A percentile compares a stretch with the other conserved stretches of the same genome.
phyloP scores from a whole-genome alignment of 2,329 filamentous ascomycete species.

The Sporothrix brunneoviolacea region DNA sequence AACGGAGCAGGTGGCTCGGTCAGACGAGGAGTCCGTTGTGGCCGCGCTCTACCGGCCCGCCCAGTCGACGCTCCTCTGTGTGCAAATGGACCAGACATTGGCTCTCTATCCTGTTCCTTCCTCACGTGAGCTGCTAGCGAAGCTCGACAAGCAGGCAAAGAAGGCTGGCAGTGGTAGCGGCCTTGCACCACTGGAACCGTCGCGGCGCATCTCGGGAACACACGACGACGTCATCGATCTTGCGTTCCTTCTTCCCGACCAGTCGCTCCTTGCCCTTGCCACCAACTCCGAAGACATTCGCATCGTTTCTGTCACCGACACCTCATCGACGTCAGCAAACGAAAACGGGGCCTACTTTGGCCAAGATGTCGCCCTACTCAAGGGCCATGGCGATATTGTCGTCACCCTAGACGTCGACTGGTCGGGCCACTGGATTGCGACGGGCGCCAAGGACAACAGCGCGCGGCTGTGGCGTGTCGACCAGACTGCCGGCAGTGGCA shows the following conservation, averaged over 20 bases:
- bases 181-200: conserved; percentile 40
- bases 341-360: conserved; percentile 63
- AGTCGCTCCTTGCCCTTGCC: conserved; percentile 77
- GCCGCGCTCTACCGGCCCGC: conserved; percentile 60
- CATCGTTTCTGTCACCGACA: conserved; percentile 63
- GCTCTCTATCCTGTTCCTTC: conserved; percentile 57
- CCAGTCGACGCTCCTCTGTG: conserved; percentile 66
- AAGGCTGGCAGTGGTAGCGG: not conserved
- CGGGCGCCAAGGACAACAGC: conserved; percentile 93
- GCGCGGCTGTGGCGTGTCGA: conserved; percentile 88
- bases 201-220: conserved; percentile 84
- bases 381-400: conserved; percentile 91
- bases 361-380: conserved; percentile 76
- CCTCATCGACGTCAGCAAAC: conserved; percentile 13
- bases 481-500: conserved; percentile 38
- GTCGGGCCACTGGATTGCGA: conserved; percentile 95
- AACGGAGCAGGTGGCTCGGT: conserved; percentile 56
- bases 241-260: conserved; percentile 73
- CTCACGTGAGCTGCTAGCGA: conserved; percentile 21
- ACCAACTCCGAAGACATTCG: conserved; percentile 94
- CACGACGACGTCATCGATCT: conserved; percentile 98
- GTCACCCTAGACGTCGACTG: conserved; percentile 92
- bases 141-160: not conserved
- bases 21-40: conserved; percentile 62
- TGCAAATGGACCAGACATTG: conserved; percentile 86